Conservation (phyloP, 441 rosid species). For the Eutrema salsugineum region DNA sequence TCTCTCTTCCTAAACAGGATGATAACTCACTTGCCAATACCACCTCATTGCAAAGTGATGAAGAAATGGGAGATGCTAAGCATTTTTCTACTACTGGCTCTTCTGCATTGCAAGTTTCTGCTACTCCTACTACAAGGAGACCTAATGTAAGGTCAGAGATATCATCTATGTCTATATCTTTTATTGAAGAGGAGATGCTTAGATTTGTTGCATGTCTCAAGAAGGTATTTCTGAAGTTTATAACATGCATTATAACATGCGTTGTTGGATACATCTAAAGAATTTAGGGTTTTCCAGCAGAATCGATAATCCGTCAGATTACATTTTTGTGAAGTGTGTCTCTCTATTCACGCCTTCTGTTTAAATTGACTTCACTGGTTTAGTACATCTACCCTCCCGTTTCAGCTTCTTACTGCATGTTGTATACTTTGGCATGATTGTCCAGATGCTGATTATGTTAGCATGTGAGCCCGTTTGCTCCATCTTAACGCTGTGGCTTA, state of each 20-base stretch:
- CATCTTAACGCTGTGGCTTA: not conserved
- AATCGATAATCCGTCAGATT: not conserved
- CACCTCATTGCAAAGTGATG: slow-evolving; percentile 55
- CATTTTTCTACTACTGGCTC: slow-evolving; percentile 40
- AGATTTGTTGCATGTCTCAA: not conserved
- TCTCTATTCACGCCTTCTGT: not conserved
- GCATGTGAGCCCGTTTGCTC: not conserved
- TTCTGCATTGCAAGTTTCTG: slow-evolving; percentile 38
- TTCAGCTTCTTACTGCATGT: slow-evolving; percentile 1
- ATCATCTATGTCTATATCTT: not conserved
- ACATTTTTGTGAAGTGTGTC: not conserved
- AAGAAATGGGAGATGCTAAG: slow-evolving; percentile 61
- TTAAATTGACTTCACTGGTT: not conserved
- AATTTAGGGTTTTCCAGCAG: not conserved
- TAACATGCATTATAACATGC: not conserved
- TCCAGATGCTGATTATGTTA: not conserved
- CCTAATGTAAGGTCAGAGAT: slow-evolving; percentile 64
- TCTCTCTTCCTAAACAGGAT: slow-evolving; percentile 51
- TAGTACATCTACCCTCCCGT: not conserved
- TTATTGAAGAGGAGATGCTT: not conserved
- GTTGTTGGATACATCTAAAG: not conserved
- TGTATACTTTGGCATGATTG: not conserved
- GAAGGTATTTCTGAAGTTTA: not conserved
- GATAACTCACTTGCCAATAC: slow-evolving; percentile 41
- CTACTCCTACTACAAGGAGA: slow-evolving; percentile 49